These are phyloP conservation scores for Pseudoneurospora amorphoporcata DNA, from an alignment of 495 filamentous ascomycete genomes.

Conservation along the genomic window DNA sequence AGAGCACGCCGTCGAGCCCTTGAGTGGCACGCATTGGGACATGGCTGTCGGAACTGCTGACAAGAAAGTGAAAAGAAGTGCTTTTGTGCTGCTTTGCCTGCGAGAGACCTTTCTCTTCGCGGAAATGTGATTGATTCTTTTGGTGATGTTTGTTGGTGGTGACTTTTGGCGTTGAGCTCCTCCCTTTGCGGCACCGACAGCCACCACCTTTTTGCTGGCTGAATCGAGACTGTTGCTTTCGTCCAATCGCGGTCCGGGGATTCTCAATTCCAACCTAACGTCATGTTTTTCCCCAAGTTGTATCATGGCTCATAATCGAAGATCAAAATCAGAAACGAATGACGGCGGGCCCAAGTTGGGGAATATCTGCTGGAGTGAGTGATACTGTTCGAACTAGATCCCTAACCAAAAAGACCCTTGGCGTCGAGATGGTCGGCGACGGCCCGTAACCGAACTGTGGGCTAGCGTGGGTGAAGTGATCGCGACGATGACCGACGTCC, in stretches of 20 bases:
- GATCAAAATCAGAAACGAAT: neutral
- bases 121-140: slow-evolving; percentile 3
- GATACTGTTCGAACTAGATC: slow-evolving; percentile 13
- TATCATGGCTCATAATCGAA: slow-evolving; percentile 18
- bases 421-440: slow-evolving; percentile 5
- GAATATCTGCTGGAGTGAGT: slow-evolving; percentile 11
- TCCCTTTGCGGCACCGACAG: neutral
- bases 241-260: neutral
- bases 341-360: neutral
- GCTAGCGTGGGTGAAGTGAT: slow-evolving; percentile 3
- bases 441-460: neutral
- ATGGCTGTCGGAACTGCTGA: slow-evolving; percentile 16
- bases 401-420: slow-evolving; percentile 20
- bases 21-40: slow-evolving; percentile 64
- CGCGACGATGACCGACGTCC: slow-evolving; percentile 6
- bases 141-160: neutral
- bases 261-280: neutral
- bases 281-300: slow-evolving; percentile 14
- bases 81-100: slow-evolving; percentile 2
- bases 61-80: slow-evolving; percentile 11
- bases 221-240: neutral
- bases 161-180: neutral
- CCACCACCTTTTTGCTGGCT: neutral
- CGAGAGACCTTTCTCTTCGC: slow-evolving; percentile 2
- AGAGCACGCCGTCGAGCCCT: slow-evolving; percentile 67